phyloP scores from a whole-genome alignment of 2,329 filamentous ascomycete genomes.

The Penicillium sp. region DNA sequence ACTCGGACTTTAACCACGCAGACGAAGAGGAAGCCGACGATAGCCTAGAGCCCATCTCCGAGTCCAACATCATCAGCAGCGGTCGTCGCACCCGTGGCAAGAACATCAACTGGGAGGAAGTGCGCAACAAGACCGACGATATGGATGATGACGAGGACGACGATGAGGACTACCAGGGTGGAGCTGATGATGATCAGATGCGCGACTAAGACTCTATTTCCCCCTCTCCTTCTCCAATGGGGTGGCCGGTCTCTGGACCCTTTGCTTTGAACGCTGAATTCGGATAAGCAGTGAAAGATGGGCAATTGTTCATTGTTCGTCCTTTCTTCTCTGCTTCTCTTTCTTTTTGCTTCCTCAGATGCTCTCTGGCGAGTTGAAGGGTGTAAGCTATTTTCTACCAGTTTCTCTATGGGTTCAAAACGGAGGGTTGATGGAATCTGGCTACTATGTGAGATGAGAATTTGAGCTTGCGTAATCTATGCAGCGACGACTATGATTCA shows the following conservation, averaged over 20 bases:
- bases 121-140: slow-evolving; percentile 67
- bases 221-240: background rate
- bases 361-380: too few relatives aligned
- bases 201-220: slow-evolving; percentile 29
- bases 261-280: too few relatives aligned
- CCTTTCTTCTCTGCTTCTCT: too few relatives aligned
- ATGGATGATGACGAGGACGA: slow-evolving; percentile 56
- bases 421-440: background rate
- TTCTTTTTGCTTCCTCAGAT: too few relatives aligned
- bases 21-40: slow-evolving; percentile 68
- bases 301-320: too few relatives aligned
- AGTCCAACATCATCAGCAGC: slow-evolving; percentile 73
- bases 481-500: slow-evolving; percentile 15
- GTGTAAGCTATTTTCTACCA: too few relatives aligned
- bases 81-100: slow-evolving; percentile 85
- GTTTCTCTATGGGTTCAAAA: background rate
- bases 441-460: background rate
- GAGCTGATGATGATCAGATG: slow-evolving; percentile 35
- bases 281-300: too few relatives aligned
- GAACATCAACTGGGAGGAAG: slow-evolving; percentile 88
- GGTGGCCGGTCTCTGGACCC: too few relatives aligned
- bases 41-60: slow-evolving; percentile 86
- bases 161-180: slow-evolving; percentile 25
- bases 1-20: slow-evolving; percentile 20
- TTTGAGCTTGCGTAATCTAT: slow-evolving; percentile 2